phyloP scores from a whole-genome alignment of 2,329 filamentous ascomycete genomes.

The Talaromyces sp. region DNA sequence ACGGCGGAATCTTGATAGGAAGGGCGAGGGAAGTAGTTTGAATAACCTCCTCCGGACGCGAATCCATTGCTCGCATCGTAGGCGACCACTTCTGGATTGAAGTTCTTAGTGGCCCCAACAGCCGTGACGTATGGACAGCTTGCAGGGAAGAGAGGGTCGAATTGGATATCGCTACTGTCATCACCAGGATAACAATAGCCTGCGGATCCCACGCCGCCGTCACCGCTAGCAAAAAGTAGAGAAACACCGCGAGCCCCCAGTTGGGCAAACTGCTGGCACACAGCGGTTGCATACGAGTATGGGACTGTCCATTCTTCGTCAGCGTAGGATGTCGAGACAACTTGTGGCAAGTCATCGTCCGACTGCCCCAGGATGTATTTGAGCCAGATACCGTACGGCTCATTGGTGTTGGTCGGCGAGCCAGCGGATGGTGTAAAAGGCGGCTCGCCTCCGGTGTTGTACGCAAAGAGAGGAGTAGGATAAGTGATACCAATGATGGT shows the following conservation, averaged over 20 bases:
- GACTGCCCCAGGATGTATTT: too few species aligned
- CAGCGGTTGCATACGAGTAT: neutral
- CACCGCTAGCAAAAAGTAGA: slow-evolving; percentile 31
- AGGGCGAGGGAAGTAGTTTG: slow-evolving; percentile 45
- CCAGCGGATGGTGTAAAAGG: too few species aligned
- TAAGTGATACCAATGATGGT: too few species aligned
- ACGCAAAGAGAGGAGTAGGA: too few species aligned
- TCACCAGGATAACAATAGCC: neutral
- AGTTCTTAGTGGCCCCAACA: slow-evolving; percentile 7
- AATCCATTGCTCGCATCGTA: too few species aligned
- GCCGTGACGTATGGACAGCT: slow-evolving; percentile 47
- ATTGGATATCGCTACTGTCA: neutral
- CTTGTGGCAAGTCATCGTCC: too few species aligned
- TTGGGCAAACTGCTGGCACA: slow-evolving; percentile 17
- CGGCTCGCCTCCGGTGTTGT: too few species aligned
- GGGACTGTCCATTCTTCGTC: slow-evolving; percentile 1
- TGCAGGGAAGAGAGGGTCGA: slow-evolving; percentile 44
- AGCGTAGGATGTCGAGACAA: slow-evolving; percentile 5
- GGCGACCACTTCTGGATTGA: neutral
- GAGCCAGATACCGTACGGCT: too few species aligned
- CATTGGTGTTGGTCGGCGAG: too few species aligned
- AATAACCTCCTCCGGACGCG: slow-evolving; percentile 43
- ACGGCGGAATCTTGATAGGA: slow-evolving; percentile 34
- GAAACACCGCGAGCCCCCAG: slow-evolving; percentile 40
- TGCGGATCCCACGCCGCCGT: slow-evolving; percentile 26